These are phyloP conservation scores for Halocafeteria seosinensis DNA, from an alignment of 108 stramenopile species.

Conservation along the genomic window DNA sequence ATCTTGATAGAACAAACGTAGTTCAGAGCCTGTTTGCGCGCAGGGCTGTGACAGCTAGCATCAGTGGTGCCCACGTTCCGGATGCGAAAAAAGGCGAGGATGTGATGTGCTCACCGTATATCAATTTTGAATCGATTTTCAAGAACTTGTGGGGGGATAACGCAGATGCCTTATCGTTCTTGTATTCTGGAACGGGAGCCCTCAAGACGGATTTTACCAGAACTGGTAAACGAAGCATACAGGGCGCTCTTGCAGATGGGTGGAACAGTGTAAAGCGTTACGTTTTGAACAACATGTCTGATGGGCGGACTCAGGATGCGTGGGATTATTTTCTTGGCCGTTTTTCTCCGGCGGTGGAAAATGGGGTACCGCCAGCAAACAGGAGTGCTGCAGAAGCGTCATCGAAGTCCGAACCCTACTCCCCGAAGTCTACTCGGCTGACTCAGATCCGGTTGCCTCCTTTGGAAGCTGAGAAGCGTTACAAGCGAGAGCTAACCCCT, in stretches of 20 bases:
- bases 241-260: conserved; percentile 76
- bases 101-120: conserved; percentile 44
- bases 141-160: conserved; percentile 66
- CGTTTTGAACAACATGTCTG: conserved; percentile 81
- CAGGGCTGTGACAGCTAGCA: conserved; percentile 42
- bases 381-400: not conserved
- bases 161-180: conserved; percentile 66
- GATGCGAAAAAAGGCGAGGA: conserved; percentile 4
- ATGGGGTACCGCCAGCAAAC: not conserved
- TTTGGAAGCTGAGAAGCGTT: not conserved
- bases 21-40: conserved; percentile 75
- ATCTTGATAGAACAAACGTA: conserved; percentile 90
- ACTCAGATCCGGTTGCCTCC: not conserved
- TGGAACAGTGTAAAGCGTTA: conserved; percentile 29
- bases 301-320: conserved; percentile 80
- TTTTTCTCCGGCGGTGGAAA: not conserved
- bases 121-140: conserved; percentile 47
- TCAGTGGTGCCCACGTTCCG: conserved; percentile 6
- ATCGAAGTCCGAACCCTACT: not conserved
- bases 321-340: conserved; percentile 69
- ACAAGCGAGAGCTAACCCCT: not conserved
- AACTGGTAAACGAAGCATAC: conserved; percentile 46
- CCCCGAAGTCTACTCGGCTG: not conserved
- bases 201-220: conserved; percentile 81
- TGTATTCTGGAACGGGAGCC: conserved; percentile 83